Evolutionary conservation across 768 basidiomycete genomes (phyloP).

Genomic region (Boletus sp.): DNA sequence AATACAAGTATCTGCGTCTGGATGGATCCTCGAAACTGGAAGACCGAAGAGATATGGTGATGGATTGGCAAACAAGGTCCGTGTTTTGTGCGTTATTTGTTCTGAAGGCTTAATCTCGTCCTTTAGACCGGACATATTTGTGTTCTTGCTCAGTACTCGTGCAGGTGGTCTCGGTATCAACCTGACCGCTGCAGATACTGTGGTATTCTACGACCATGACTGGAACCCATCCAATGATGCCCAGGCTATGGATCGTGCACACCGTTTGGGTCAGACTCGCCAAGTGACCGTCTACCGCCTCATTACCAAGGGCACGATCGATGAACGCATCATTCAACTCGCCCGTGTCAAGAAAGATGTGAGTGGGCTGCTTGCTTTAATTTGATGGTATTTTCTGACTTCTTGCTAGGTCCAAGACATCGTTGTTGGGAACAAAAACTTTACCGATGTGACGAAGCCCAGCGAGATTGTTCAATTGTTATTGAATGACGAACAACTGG

Average conservation of each 20-base stretch:
- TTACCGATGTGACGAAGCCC: slow-evolving; percentile 90
- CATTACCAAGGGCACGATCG: slow-evolving; percentile 91
- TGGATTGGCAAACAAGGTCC: slow-evolving; percentile 97
- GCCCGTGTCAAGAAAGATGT: slow-evolving; percentile 98
- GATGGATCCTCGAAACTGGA: slow-evolving; percentile 95
- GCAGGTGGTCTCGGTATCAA: slow-evolving; percentile 98
- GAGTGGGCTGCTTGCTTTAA: slow-evolving; percentile 20
- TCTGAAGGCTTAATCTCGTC: not conserved
- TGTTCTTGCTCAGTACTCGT: slow-evolving; percentile 91
- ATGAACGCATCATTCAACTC: slow-evolving; percentile 95
- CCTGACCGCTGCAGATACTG: slow-evolving; percentile 64
- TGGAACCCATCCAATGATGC: slow-evolving; percentile 93
- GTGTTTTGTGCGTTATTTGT: slow-evolving; percentile 17
- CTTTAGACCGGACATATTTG: slow-evolving; percentile 76
- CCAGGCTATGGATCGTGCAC: slow-evolving; percentile 97
- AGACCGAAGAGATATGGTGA: slow-evolving; percentile 98
- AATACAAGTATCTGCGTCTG: slow-evolving; percentile 90
- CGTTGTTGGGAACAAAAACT: slow-evolving; percentile 95
- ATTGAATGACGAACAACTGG: slow-evolving; percentile 92
- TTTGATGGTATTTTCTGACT: not conserved
- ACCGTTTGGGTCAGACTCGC: slow-evolving; percentile 93
- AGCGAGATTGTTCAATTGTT: slow-evolving; percentile 96
- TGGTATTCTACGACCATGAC: slow-evolving; percentile 26
- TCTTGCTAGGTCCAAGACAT: slow-evolving; percentile 89
- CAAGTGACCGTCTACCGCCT: slow-evolving; percentile 97